phyloP scores from a whole-genome alignment of 2,329 filamentous ascomycete genomes.

The Epichloe amarillans region DNA sequence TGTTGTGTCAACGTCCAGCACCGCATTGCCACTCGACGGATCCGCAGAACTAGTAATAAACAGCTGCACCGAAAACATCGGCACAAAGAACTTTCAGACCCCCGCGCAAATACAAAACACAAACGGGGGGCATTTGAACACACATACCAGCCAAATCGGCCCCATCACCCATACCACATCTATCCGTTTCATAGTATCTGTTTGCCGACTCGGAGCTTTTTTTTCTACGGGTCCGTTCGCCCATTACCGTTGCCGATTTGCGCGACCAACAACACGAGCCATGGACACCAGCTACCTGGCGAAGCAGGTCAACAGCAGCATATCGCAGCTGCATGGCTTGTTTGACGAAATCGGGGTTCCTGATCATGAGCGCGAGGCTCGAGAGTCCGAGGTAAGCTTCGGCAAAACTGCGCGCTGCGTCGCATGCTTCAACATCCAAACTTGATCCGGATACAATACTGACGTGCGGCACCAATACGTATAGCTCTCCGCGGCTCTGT shows the following conservation, averaged over 20 bases:
- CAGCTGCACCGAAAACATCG: not conserved
- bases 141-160: not conserved
- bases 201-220: not conserved
- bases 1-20: not conserved
- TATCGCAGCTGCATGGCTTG: conserved; percentile 81
- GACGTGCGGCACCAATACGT: not conserved
- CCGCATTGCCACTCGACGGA: not conserved
- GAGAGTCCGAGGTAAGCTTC: conserved; percentile 65
- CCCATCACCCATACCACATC: not conserved
- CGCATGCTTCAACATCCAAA: too few relatives aligned
- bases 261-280: conserved; percentile 1
- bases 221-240: not conserved
- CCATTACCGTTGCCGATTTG: not conserved
- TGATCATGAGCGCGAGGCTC: conserved; percentile 75
- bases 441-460: not conserved
- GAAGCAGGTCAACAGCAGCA: conserved; percentile 89
- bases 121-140: not conserved
- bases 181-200: not conserved
- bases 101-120: not conserved
- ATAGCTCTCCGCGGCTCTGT: conserved; percentile 82
- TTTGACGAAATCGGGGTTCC: conserved; percentile 98
- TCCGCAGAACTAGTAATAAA: not conserved
- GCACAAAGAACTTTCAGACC: not conserved
- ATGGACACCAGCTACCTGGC: conserved; percentile 92
- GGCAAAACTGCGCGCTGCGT: not conserved